A percentile compares a stretch with the other conserved stretches of the same genome.
phyloP scores from a whole-genome alignment of 2,329 filamentous ascomycete genomes.

The Talaromyces sp. region DNA sequence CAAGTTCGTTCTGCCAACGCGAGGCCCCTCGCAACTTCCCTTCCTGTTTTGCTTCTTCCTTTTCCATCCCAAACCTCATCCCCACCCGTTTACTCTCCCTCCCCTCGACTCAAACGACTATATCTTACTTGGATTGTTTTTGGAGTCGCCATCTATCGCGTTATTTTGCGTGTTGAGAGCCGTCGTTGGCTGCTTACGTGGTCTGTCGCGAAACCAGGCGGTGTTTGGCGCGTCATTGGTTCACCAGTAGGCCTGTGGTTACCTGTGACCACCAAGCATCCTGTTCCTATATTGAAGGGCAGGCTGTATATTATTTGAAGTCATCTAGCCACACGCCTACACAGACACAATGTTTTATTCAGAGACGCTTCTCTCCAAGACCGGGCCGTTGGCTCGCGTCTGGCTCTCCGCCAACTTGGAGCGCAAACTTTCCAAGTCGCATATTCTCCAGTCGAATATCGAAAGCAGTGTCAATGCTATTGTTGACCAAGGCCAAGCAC shows the following conservation, averaged over 20 bases:
- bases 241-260: conserved; percentile 4
- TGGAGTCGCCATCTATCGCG: neutral
- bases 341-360: conserved; percentile 82
- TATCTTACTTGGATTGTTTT: conserved; percentile 8
- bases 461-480: conserved; percentile 94
- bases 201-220: conserved; percentile 17
- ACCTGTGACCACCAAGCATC: conserved; percentile 15
- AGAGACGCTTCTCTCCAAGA: conserved; percentile 92
- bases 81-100: conserved; percentile 9
- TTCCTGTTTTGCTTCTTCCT: conserved; percentile 19
- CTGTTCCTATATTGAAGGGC: neutral
- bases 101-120: neutral
- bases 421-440: conserved; percentile 96
- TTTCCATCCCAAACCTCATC: conserved; percentile 11
- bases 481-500: conserved; percentile 86
- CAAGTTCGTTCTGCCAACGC: conserved; percentile 16
- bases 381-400: conserved; percentile 91
- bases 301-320: conserved; percentile 23
- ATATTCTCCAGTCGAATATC: conserved; percentile 91
- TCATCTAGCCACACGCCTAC: conserved; percentile 30
- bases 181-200: neutral
- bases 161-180: neutral
- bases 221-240: conserved; percentile 22
- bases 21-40: conserved; percentile 20
- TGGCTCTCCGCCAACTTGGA: conserved; percentile 98